These are phyloP conservation scores for Pichia sp. DNA, from an alignment of 1,139 yeast species.

Conservation along the genomic window DNA sequence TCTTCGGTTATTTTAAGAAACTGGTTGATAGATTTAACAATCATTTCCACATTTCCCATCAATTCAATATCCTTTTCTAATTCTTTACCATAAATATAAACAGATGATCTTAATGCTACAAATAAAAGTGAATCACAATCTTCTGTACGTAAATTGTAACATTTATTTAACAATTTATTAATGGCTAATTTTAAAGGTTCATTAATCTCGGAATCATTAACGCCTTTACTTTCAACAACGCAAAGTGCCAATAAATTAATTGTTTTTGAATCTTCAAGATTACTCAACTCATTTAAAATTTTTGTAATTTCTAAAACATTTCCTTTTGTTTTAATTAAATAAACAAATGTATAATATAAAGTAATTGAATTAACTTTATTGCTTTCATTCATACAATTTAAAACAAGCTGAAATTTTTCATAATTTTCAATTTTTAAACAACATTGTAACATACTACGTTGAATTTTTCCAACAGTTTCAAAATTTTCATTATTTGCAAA, in stretches of 20 bases:
- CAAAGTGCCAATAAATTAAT: constrained; percentile 23
- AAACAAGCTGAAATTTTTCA: constrained; percentile 18
- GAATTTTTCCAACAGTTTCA: constrained; percentile 27
- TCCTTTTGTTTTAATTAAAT: constrained; percentile 10
- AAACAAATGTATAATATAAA: constrained; percentile 27
- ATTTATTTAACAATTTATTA: constrained; percentile 18
- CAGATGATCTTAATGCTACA: constrained; percentile 23
- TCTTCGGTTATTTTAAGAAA: not conserved
- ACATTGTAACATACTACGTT: constrained; percentile 29
- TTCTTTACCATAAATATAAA: constrained; percentile 24
- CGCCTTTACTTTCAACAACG: constrained; percentile 21
- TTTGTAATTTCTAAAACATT: constrained; percentile 14
- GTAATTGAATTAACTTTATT: constrained; percentile 23
- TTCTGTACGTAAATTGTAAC: constrained; percentile 3
- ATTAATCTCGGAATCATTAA: not conserved
- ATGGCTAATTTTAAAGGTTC: constrained; percentile 21
- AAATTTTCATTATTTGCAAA: constrained; percentile 15
- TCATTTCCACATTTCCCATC: not conserved
- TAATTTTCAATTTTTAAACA: constrained; percentile 19
- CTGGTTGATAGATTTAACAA: constrained; percentile 5
- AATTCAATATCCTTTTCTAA: constrained; percentile 4
- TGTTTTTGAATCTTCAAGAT: constrained; percentile 10
- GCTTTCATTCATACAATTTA: constrained; percentile 16
- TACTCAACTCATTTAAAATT: constrained; percentile 13
- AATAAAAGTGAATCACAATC: constrained; percentile 19